Evolutionary conservation across 352 stramenopile genomes (phyloP).

Genomic region (Blastocystis sp.): DNA sequence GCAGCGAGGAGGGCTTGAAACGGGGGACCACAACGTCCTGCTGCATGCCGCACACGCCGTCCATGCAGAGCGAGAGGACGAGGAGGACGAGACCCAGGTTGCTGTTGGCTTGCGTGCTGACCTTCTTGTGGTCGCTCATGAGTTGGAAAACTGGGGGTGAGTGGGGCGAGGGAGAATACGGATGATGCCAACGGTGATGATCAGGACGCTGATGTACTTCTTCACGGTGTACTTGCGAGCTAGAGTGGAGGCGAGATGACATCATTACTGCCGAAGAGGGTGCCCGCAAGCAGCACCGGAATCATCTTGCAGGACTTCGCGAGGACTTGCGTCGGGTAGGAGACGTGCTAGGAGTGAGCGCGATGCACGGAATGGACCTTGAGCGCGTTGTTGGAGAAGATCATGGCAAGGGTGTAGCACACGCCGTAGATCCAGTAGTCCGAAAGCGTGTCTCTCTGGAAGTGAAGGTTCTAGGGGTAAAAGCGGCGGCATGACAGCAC

Average conservation of each 20-base stretch:
- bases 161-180: neutral
- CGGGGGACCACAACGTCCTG: conserved; percentile 80
- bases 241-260: neutral
- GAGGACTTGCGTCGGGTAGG: conserved; percentile 93
- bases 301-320: conserved; percentile 99
- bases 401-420: conserved; percentile 82
- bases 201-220: conserved; percentile 84
- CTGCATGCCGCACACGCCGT: conserved; percentile 79
- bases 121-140: conserved; percentile 66
- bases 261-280: conserved; percentile 68
- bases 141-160: conserved; percentile 80
- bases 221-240: conserved; percentile 78
- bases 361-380: conserved; percentile 72
- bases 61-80: conserved; percentile 87
- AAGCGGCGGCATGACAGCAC: conserved; percentile 72
- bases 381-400: conserved; percentile 84
- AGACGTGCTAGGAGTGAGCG: conserved; percentile 78
- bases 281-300: conserved; percentile 83
- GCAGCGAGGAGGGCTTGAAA: conserved; percentile 76
- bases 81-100: conserved; percentile 82
- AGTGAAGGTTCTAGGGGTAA: conserved; percentile 77
- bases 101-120: conserved; percentile 79
- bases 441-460: conserved; percentile 21
- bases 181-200: conserved; percentile 80
- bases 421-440: conserved; percentile 72